A percentile compares a stretch with the other conserved stretches of the same genome.
Conservation (phyloP, 2,329 filamentous ascomycete species). For the Didymella pomorum region DNA sequence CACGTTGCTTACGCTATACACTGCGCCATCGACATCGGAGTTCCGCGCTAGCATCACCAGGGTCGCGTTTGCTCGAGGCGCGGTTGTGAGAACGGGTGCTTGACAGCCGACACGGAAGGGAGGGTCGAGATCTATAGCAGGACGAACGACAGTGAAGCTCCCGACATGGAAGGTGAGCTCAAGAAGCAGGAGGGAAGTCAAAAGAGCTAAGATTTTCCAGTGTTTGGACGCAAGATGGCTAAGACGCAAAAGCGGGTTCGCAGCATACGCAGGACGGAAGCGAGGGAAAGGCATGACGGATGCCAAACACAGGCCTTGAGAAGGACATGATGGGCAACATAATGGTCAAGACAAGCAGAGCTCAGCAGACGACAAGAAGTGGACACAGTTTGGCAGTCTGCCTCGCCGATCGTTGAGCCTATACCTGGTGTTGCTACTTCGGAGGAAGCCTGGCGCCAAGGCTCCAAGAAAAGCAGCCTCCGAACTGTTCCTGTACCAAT, state of each 20-base stretch:
- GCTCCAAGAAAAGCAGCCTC: neutral
- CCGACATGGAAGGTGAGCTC: constrained; percentile 23
- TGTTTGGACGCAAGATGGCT: neutral
- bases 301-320: neutral
- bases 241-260: neutral
- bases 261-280: neutral
- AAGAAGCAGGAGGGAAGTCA: constrained; percentile 10
- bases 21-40: constrained; percentile 79
- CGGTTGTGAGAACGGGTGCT: constrained; percentile 9
- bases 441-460: neutral
- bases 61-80: constrained; percentile 84
- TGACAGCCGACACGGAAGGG: constrained; percentile 27
- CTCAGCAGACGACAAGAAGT: neutral
- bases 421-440: neutral
- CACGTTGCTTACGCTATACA: constrained; percentile 68
- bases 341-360: neutral
- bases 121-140: constrained; percentile 20
- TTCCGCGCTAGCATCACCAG: constrained; percentile 89
- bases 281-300: neutral
- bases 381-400: neutral
- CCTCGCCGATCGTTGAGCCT: neutral
- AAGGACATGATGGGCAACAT: neutral
- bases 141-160: constrained; percentile 15
- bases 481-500: neutral
- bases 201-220: constrained; percentile 16